phyloP scores from a whole-genome alignment of 139 green algal species.

The Asterochloris sp. region DNA sequence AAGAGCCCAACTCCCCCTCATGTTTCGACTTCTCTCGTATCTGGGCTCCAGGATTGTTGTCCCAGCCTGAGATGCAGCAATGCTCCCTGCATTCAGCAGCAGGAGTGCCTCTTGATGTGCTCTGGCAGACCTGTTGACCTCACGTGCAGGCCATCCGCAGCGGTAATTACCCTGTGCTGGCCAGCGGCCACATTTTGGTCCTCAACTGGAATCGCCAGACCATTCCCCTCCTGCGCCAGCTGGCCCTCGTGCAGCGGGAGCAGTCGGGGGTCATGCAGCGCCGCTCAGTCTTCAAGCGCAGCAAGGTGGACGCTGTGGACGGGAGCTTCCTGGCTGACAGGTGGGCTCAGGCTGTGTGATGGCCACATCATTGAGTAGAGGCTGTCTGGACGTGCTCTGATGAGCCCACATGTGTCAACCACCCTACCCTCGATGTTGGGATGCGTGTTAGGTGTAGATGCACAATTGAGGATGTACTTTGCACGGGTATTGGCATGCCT shows the following conservation, averaged over 20 bases:
- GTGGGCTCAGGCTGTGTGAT: not conserved
- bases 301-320: not conserved
- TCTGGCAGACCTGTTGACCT: not conserved
- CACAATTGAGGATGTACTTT: too few relatives aligned
- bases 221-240: conserved; percentile 24
- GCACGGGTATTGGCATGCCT: too few relatives aligned
- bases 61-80: not conserved
- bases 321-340: conserved; percentile 3
- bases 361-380: too few relatives aligned
- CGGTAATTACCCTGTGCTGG: conserved; percentile 25
- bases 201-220: conserved; percentile 28
- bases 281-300: not conserved
- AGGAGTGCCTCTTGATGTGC: not conserved
- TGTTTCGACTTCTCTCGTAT: not conserved
- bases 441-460: too few relatives aligned
- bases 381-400: too few relatives aligned
- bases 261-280: not conserved
- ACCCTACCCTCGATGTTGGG: too few relatives aligned
- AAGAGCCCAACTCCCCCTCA: not conserved
- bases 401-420: too few relatives aligned
- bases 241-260: conserved; percentile 8
- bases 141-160: not conserved
- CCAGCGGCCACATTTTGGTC: conserved; percentile 21
- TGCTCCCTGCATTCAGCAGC: not conserved
- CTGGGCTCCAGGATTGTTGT: not conserved